Conservation (phyloP, 352 stramenopile genomes). For the Phytophthora palmivora region DNA sequence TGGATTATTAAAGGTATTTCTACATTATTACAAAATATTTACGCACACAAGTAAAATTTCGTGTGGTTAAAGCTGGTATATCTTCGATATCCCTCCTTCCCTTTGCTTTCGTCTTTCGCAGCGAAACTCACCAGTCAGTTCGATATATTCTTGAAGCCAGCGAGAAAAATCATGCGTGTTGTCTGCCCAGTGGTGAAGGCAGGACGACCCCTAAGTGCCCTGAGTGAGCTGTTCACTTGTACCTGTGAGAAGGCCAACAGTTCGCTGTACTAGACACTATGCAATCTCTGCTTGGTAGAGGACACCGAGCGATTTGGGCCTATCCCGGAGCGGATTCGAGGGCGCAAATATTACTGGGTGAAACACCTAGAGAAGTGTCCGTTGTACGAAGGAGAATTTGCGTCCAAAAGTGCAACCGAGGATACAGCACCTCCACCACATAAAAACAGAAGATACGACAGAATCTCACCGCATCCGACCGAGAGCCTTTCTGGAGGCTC, state of each 20-base stretch:
- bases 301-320: not conserved
- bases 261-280: not conserved
- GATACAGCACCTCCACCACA: too few relatives aligned
- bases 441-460: too few relatives aligned
- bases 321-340: not conserved
- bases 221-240: not conserved
- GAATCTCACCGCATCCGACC: too few relatives aligned
- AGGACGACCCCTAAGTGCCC: slow-evolving; percentile 1
- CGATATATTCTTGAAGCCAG: not conserved
- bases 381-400: too few relatives aligned
- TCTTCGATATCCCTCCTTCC: not conserved
- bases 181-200: not conserved
- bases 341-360: slow-evolving; percentile 1
- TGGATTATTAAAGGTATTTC: too few relatives aligned
- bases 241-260: slow-evolving; percentile 1
- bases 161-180: not conserved
- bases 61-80: not conserved
- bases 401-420: not conserved
- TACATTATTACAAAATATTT: too few relatives aligned
- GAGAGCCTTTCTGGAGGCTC: too few relatives aligned
- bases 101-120: too few relatives aligned
- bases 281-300: not conserved
- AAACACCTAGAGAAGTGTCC: too few relatives aligned
- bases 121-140: not conserved
- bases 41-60: not conserved